Evolutionary conservation across 2,329 filamentous ascomycete species (phyloP).

Genomic region (Juglanconis juglandina): DNA sequence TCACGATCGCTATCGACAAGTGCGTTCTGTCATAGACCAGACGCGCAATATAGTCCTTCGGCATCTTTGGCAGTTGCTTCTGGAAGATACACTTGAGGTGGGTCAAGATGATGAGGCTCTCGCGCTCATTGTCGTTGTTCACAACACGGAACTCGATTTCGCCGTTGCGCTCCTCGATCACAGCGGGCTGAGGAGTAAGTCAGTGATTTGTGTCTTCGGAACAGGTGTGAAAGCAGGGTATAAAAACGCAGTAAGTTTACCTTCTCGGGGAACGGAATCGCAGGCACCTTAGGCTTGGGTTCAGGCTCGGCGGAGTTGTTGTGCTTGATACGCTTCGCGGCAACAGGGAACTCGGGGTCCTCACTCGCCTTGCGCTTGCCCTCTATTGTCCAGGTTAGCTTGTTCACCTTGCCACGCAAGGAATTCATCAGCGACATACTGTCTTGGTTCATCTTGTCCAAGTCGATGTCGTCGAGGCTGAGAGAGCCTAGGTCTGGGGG

Average conservation of each 20-base stretch:
- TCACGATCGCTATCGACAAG: slow-evolving; percentile 93
- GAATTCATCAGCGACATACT: slow-evolving; percentile 27
- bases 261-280: slow-evolving; percentile 86
- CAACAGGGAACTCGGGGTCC: slow-evolving; percentile 58
- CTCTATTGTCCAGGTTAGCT: slow-evolving; percentile 31
- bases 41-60: slow-evolving; percentile 96
- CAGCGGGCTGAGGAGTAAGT: slow-evolving; percentile 62
- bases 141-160: slow-evolving; percentile 97
- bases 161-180: slow-evolving; percentile 87
- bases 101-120: slow-evolving; percentile 90
- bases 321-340: slow-evolving; percentile 64
- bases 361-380: slow-evolving; percentile 72
- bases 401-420: not conserved
- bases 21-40: slow-evolving; percentile 97
- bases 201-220: slow-evolving; percentile 7
- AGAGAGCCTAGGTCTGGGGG: not conserved
- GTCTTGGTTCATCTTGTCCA: slow-evolving; percentile 36
- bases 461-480: not conserved
- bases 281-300: slow-evolving; percentile 53
- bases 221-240: not conserved
- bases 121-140: slow-evolving; percentile 87
- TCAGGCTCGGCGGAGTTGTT: slow-evolving; percentile 38
- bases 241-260: slow-evolving; percentile 36
- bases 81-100: slow-evolving; percentile 98
- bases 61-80: slow-evolving; percentile 98